phyloP scores from a whole-genome alignment of 2,329 filamentous ascomycete species.

The Beauveria pseudobassiana region DNA sequence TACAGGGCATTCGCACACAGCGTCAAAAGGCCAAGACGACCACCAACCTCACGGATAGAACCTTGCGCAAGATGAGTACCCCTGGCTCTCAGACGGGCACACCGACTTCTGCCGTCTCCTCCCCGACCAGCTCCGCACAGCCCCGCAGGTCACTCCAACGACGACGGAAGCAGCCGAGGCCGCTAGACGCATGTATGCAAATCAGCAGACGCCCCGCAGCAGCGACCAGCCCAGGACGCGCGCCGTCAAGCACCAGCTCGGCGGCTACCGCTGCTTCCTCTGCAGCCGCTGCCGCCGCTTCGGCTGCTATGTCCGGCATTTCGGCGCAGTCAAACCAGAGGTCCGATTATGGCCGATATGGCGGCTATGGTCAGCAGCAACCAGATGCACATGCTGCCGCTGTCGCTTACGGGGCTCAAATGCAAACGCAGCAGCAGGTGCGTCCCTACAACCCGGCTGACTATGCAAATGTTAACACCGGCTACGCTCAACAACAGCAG shows the following conservation, averaged over 20 bases:
- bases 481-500: slow-evolving; percentile 35
- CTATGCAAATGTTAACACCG: slow-evolving; percentile 55
- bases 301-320: slow-evolving; percentile 50
- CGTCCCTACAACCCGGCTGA: slow-evolving; percentile 55
- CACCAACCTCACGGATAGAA: slow-evolving; percentile 55
- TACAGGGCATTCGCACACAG: slow-evolving; percentile 75
- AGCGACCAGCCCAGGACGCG: slow-evolving; percentile 34
- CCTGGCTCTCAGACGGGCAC: slow-evolving; percentile 33
- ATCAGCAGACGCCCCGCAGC: slow-evolving; percentile 39
- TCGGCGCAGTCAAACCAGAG: slow-evolving; percentile 29
- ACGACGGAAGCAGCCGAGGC: slow-evolving; percentile 52
- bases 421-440: slow-evolving; percentile 16
- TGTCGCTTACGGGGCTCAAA: slow-evolving; percentile 23
- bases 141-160: slow-evolving; percentile 17
- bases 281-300: slow-evolving; percentile 43
- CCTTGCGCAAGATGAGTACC: slow-evolving; percentile 51
- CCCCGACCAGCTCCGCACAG: slow-evolving; percentile 17
- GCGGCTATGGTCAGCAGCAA: slow-evolving; percentile 27
- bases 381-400: slow-evolving; percentile 27
- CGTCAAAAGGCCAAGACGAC: slow-evolving; percentile 53
- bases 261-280: background rate
- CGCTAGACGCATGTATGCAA: slow-evolving; percentile 55
- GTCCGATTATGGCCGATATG: slow-evolving; percentile 28
- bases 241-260: slow-evolving; percentile 38
- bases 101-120: slow-evolving; percentile 17